Conservation (phyloP, 106 monocot species). For the Acorus gramineus region DNA sequence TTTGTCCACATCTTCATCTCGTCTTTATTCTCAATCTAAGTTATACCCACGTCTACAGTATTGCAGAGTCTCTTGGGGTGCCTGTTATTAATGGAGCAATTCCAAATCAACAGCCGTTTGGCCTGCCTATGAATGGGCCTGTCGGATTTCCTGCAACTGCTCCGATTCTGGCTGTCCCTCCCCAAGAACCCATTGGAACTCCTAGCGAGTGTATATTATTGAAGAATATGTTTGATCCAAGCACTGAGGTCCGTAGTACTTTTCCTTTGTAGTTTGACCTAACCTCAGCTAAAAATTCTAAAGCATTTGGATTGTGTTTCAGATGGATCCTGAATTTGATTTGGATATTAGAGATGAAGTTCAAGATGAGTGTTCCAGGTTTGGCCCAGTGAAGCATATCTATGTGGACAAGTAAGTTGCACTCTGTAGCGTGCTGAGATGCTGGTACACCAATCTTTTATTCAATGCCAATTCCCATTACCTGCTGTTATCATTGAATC, state of each 20-base stretch:
- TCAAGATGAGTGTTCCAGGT: conserved; percentile 25
- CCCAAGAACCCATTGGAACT: conserved; percentile 9
- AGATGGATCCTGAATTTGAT: conserved; percentile 29
- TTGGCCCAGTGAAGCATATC: conserved; percentile 20
- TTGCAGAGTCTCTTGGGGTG: conserved; percentile 14
- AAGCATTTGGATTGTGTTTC: background rate
- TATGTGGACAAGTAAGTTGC: conserved; percentile 21
- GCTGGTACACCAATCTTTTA: too few species aligned
- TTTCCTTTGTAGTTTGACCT: background rate
- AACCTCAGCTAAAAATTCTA: background rate
- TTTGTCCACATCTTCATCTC: too few species aligned
- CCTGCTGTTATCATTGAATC: too few species aligned
- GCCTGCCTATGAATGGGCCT: conserved; percentile 7
- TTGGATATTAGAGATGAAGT: conserved; percentile 29
- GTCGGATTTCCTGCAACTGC: background rate
- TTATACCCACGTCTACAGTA: conserved; percentile 1
- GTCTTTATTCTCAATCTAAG: too few species aligned
- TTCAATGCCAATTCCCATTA: too few species aligned
- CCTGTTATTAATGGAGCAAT: conserved; percentile 10
- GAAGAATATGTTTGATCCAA: conserved; percentile 31
- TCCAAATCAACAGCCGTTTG: conserved; percentile 2
- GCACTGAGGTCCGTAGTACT: conserved; percentile 9
- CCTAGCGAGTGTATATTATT: conserved; percentile 21
- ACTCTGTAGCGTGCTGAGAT: too few species aligned
- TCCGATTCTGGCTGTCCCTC: background rate